Conservation (phyloP, 495 filamentous ascomycete genomes). For the Antarctomyces pellizariae region DNA sequence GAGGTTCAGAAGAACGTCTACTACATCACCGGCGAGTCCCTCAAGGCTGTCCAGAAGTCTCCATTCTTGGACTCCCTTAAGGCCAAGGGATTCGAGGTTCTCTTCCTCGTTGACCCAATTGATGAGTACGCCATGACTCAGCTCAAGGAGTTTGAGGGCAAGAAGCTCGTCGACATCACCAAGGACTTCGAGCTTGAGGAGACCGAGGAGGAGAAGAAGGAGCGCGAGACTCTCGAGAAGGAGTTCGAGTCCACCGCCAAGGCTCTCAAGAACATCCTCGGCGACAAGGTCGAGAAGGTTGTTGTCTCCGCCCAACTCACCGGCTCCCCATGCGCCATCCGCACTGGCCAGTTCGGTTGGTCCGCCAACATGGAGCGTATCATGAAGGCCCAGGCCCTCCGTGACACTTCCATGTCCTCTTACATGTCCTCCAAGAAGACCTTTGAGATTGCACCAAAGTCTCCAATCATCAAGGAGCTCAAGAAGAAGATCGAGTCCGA, state of each 20-base stretch:
- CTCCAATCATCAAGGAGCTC: constrained; percentile 91
- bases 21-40: constrained; percentile 99
- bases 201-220: constrained; percentile 96
- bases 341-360: constrained; percentile 99
- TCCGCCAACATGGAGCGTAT: constrained; percentile 99
- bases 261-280: constrained; percentile 93
- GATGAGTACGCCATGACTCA: constrained; percentile 99
- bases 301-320: constrained; percentile 96
- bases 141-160: constrained; percentile 98
- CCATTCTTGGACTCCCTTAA: constrained; percentile 98
- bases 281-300: constrained; percentile 99
- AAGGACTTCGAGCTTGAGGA: constrained; percentile 99
- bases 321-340: constrained; percentile 91
- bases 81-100: constrained; percentile 98
- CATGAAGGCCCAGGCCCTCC: constrained; percentile 99
- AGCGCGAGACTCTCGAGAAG: constrained; percentile 93
- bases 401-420: constrained; percentile 96
- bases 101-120: constrained; percentile 98
- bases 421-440: constrained; percentile 99
- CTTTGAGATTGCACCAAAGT: constrained; percentile 98
- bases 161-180: constrained; percentile 99
- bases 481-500: constrained; percentile 95
- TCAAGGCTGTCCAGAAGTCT: constrained; percentile 94
- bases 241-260: constrained; percentile 87
- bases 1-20: constrained; percentile 99